Conservation (phyloP, 306 rosid genomes). For the Hippophae tibetana region DNA sequence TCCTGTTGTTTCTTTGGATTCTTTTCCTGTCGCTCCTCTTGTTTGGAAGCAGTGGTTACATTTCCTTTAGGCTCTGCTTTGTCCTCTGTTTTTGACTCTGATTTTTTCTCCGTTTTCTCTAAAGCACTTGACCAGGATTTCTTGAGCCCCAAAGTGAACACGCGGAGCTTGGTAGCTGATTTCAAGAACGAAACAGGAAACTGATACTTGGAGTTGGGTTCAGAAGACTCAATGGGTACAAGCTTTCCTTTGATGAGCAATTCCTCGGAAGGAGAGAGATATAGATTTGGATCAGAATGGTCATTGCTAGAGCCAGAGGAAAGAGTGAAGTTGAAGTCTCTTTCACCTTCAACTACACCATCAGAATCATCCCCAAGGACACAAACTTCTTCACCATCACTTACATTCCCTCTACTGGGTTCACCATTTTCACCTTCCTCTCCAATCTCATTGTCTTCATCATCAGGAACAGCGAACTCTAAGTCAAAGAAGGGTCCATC, state of each 20-base stretch:
- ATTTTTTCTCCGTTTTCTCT: conserved; percentile 11
- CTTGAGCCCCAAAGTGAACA: conserved; percentile 69
- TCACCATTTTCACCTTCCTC: conserved; percentile 12
- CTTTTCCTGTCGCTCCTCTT: conserved; percentile 5
- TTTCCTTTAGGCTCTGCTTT: conserved; percentile 22
- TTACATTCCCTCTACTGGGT: background rate
- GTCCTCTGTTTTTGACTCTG: no score
- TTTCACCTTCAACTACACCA: conserved; percentile 7
- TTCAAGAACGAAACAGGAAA: conserved; percentile 56
- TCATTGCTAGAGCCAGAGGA: conserved; percentile 61
- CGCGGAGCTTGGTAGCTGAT: conserved; percentile 80
- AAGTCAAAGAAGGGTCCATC: conserved; percentile 93
- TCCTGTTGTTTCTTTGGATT: conserved; percentile 3
- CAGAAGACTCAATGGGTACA: conserved; percentile 57
- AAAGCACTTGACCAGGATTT: conserved; percentile 33
- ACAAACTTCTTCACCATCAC: conserved; percentile 14
- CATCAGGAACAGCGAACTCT: conserved; percentile 66
- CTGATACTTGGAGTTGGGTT: conserved; percentile 50
- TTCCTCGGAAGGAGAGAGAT: conserved; percentile 68
- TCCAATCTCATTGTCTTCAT: conserved; percentile 25
- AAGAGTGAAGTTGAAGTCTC: conserved; percentile 70
- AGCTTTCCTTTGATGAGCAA: conserved; percentile 64
- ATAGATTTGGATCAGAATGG: conserved; percentile 46
- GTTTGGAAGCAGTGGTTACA: conserved; percentile 11
- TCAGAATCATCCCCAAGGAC: background rate